Conservation (phyloP, 768 basidiomycete species). For the Pilatotrama ljubarskyi region DNA sequence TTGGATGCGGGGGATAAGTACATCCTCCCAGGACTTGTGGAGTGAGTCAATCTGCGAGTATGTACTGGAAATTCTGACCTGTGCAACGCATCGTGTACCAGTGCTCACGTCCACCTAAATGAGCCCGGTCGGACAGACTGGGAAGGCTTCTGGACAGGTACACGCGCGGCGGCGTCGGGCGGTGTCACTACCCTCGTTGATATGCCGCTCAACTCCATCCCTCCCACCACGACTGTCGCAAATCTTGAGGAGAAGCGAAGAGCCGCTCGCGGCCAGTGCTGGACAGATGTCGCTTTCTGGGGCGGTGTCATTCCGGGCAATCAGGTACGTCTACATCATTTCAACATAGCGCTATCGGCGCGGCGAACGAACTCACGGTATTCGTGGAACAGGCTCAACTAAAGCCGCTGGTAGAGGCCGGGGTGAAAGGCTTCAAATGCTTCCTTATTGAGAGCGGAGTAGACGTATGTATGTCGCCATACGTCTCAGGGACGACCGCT, state of each 20-base stretch:
- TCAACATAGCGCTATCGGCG: neutral
- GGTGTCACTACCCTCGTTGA: conserved; percentile 96
- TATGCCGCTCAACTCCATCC: conserved; percentile 98
- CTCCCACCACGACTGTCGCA: conserved; percentile 85
- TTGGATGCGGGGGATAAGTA: conserved; percentile 40
- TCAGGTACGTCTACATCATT: conserved; percentile 47
- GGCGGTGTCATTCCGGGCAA: conserved; percentile 95
- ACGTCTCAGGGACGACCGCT: neutral
- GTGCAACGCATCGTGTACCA: conserved; percentile 31
- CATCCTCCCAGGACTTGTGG: conserved; percentile 56
- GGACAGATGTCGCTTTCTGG: conserved; percentile 89
- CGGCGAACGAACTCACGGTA: neutral
- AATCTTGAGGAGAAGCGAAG: conserved; percentile 71
- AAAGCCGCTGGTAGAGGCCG: conserved; percentile 69
- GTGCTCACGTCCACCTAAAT: conserved; percentile 91
- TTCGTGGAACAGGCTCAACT: conserved; percentile 57
- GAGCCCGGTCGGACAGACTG: conserved; percentile 91
- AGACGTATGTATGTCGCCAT: conserved; percentile 51
- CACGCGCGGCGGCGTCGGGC: conserved; percentile 85
- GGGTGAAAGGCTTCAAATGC: conserved; percentile 96
- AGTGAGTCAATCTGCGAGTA: conserved; percentile 39
- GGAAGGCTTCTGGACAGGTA: conserved; percentile 95
- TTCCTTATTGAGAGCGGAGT: conserved; percentile 96
- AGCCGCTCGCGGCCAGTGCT: conserved; percentile 73
- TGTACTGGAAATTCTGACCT: neutral